These are phyloP conservation scores for Auriscalpium microsporum DNA, from an alignment of 768 basidiomycete genomes.

Conservation along the genomic window DNA sequence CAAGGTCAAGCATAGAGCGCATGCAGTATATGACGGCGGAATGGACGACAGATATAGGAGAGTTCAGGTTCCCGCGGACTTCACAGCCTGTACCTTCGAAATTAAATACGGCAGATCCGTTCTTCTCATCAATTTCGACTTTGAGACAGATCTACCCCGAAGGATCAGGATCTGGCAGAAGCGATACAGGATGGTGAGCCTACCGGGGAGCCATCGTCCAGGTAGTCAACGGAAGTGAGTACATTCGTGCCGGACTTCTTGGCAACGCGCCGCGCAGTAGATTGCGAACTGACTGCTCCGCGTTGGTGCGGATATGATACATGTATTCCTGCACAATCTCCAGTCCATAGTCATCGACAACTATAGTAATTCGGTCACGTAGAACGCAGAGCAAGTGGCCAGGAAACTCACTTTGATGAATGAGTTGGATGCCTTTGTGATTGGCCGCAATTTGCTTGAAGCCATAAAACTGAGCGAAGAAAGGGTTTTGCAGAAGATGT, in stretches of 20 bases:
- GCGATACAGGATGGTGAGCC: constrained; percentile 13
- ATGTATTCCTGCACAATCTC: constrained; percentile 89
- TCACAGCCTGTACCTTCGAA: constrained; percentile 80
- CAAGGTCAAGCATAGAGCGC: constrained; percentile 74
- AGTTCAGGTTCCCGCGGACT: constrained; percentile 77
- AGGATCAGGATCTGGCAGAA: background rate
- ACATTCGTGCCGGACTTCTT: constrained; percentile 56
- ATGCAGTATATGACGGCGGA: constrained; percentile 87
- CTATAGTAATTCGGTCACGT: constrained; percentile 25
- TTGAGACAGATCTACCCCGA: constrained; percentile 53
- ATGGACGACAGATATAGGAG: constrained; percentile 80
- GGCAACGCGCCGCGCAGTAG: constrained; percentile 68
- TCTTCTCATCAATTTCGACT: constrained; percentile 66
- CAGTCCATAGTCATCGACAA: constrained; percentile 82
- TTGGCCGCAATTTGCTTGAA: constrained; percentile 88
- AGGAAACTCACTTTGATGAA: constrained; percentile 55
- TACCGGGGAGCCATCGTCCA: constrained; percentile 84
- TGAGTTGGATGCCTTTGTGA: constrained; percentile 81
- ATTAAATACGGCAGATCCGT: constrained; percentile 77
- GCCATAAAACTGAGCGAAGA: background rate
- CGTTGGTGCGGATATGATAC: constrained; percentile 83
- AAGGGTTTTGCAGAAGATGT: background rate
- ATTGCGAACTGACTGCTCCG: constrained; percentile 78
- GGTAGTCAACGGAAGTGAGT: constrained; percentile 69
- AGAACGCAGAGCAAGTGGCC: constrained; percentile 6